Percentiles rank a stretch among this genome's conserved stretches.
Evolutionary conservation across 495 filamentous ascomycete genomes (phyloP).

Genomic region (Penicillium canescens): DNA sequence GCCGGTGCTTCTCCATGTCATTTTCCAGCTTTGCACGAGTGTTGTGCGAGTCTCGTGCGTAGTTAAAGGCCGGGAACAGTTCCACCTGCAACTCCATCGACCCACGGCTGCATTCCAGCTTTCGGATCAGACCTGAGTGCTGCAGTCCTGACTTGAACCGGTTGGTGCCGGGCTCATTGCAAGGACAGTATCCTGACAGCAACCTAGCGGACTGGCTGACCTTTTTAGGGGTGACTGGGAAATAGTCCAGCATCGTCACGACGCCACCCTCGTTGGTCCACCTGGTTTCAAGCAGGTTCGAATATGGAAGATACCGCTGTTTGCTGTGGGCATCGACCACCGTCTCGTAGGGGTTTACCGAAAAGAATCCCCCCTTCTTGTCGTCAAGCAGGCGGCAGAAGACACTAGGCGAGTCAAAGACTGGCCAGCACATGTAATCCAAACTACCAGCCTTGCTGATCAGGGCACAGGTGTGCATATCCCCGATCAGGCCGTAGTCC

Average conservation of each 20-base stretch:
- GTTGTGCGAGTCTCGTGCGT: conserved; percentile 59
- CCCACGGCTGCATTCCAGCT: conserved; percentile 69
- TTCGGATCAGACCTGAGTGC: conserved; percentile 56
- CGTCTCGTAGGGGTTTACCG: conserved; percentile 51
- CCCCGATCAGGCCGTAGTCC: conserved; percentile 74
- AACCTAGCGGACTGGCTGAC: conserved; percentile 19
- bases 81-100: conserved; percentile 61
- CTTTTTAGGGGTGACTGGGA: conserved; percentile 48
- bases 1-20: conserved; percentile 33
- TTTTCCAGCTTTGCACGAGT: conserved; percentile 31
- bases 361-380: conserved; percentile 69
- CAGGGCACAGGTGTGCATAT: conserved; percentile 75
- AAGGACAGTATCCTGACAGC: conserved; percentile 39
- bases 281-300: conserved; percentile 68
- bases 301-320: conserved; percentile 68
- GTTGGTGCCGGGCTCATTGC: conserved; percentile 31
- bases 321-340: conserved; percentile 59
- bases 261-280: conserved; percentile 73
- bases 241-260: conserved; percentile 70
- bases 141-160: conserved; percentile 43
- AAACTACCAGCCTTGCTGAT: conserved; percentile 69
- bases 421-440: conserved; percentile 78
- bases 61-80: conserved; percentile 70
- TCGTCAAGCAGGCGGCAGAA: conserved; percentile 71
- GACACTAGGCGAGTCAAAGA: conserved; percentile 65